These are phyloP conservation scores for Pseudognaphalium luteoalbum DNA, from an alignment of 129 eudicot genomes.

Conservation along the genomic window DNA sequence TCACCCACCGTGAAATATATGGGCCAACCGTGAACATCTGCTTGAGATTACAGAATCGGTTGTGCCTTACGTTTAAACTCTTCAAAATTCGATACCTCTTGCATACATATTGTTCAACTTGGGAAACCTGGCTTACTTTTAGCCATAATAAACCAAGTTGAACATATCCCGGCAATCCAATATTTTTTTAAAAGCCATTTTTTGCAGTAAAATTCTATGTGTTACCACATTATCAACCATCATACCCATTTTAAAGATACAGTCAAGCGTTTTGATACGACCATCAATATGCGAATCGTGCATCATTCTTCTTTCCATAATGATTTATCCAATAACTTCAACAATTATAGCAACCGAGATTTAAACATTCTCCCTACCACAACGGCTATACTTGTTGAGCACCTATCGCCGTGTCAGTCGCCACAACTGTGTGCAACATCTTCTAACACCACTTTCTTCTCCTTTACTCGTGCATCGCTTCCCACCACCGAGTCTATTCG, in stretches of 20 bases:
- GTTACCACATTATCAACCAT: neutral
- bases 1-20: neutral
- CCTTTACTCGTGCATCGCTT: neutral
- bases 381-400: neutral
- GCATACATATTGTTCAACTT: neutral
- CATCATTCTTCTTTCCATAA: neutral
- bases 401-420: neutral
- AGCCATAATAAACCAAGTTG: neutral
- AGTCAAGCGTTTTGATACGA: too few relatives aligned
- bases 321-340: neutral
- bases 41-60: neutral
- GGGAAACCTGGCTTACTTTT: neutral
- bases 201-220: neutral
- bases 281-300: neutral
- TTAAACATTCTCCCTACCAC: neutral
- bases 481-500: neutral
- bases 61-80: neutral
- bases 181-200: neutral
- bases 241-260: neutral
- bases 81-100: neutral
- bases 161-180: neutral
- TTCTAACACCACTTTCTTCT: neutral
- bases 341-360: neutral
- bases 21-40: neutral
- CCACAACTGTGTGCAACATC: neutral